Base-by-base conservation (phyloP, 352 stramenopile genomes). In the Albugo laibachii region DNA sequence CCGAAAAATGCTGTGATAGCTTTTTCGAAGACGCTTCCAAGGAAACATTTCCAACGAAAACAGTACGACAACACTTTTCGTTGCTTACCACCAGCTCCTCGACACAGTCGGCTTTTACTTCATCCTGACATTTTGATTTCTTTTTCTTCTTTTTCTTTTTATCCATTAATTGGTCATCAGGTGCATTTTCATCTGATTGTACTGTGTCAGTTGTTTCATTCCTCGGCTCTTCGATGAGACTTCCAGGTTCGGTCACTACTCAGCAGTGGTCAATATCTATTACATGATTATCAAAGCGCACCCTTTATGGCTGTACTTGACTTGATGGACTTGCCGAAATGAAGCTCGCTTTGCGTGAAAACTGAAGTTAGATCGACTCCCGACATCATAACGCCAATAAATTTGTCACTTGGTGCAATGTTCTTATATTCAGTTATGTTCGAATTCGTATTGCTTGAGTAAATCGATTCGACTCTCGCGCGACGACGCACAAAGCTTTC, bases 11-110 rank as follows among this genome's bases (percentile, higher is more conserved):
- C 34, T 64, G 66, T 58, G 77, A 78, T 12, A 95, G 45, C 43
- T 85, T 68, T 45, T 86, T 91, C 31, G 65, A 53, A 18, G 72
- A 86, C 43, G 80, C 72, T 34, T 81, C 80, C 8, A 93, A 62
- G 37, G 85, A 93, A 38, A 96, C 65, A 54, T 96, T 96, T 51
- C 85, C 85, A 14, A 96, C 83, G 51, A 96, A 96, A 13, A 96
- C 63, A 0, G 81, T 95, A 24, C 82, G 76, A n/a, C 57, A 55
- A 14, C 53, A 60, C 54, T 89, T 88, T n/a, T 75, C 65, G 27
- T 69, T 56, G n/a, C 73, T 62, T 11, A 39, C 49, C 6, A 49
- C 49, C 18, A 16, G 53, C 15, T 61, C 57, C 37, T 69, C 50
- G 38, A 19, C 24, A 1, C 50, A 16, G 11, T 14, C 41, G 18